phyloP scores from a whole-genome alignment of 768 basidiomycete genomes.

The Boletus vermiculosoides region DNA sequence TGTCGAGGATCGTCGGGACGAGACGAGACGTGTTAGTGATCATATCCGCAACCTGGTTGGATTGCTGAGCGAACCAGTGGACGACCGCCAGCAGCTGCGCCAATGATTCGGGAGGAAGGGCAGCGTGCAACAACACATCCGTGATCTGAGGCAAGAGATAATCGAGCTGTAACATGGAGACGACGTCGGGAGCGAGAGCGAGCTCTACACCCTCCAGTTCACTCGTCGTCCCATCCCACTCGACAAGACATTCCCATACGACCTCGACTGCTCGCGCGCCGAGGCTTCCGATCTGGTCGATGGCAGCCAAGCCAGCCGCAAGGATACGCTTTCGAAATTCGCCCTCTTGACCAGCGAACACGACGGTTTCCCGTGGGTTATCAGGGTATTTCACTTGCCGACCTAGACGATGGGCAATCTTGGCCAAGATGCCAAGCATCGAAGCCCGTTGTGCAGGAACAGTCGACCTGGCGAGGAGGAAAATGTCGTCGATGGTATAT shows the following conservation, averaged over 20 bases:
- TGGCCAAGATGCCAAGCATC: slow-evolving; percentile 72
- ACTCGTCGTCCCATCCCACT: slow-evolving; percentile 46
- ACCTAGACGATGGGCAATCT: slow-evolving; percentile 45
- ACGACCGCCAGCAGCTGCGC: slow-evolving; percentile 58
- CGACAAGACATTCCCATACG: slow-evolving; percentile 70
- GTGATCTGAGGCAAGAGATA: slow-evolving; percentile 53
- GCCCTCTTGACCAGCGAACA: slow-evolving; percentile 33
- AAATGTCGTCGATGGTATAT: slow-evolving; percentile 85
- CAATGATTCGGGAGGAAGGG: slow-evolving; percentile 48
- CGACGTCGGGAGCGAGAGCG: slow-evolving; percentile 15
- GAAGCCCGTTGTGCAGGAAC: slow-evolving; percentile 80
- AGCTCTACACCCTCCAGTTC: slow-evolving; percentile 47
- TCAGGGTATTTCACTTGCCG: slow-evolving; percentile 10
- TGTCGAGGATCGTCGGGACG: slow-evolving; percentile 48
- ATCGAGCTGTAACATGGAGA: slow-evolving; percentile 32
- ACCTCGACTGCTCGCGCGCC: slow-evolving; percentile 69
- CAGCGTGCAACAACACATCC: slow-evolving; percentile 38
- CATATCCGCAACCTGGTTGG: slow-evolving; percentile 47
- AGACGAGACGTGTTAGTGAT: slow-evolving; percentile 55
- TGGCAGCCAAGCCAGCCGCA: slow-evolving; percentile 63
- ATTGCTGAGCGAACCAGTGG: slow-evolving; percentile 60
- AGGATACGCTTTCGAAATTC: slow-evolving; percentile 61
- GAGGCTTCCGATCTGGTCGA: slow-evolving; percentile 63
- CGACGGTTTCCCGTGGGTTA: not conserved
- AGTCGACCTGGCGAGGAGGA: slow-evolving; percentile 75